These are phyloP conservation scores for Hymenochaete sp. DNA, from an alignment of 1,284 basidiomycete genomes.

Conservation along the genomic window DNA sequence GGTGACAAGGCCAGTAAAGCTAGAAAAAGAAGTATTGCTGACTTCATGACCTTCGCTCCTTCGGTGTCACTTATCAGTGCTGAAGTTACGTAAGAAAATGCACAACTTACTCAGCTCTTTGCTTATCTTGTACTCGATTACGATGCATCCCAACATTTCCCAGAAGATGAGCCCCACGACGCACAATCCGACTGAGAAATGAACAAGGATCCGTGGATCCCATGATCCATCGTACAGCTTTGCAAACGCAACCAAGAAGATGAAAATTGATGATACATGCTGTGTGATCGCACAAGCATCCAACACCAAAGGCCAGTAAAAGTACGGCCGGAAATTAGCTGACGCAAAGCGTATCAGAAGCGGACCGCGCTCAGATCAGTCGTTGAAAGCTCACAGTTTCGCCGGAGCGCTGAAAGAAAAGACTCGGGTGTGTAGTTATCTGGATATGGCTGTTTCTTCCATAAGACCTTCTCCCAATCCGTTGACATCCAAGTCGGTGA, in stretches of 20 bases:
- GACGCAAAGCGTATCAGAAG: conserved; percentile 12
- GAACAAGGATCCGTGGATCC: conserved; percentile 63
- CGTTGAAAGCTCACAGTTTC: conserved; percentile 54
- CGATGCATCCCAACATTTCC: conserved; percentile 43
- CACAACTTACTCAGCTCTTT: conserved; percentile 10
- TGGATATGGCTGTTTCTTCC: conserved; percentile 68
- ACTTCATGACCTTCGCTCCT: conserved; percentile 65
- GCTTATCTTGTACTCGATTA: conserved; percentile 21
- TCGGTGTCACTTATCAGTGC: conserved; percentile 1
- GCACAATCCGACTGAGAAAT: conserved; percentile 54
- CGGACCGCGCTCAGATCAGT: neutral
- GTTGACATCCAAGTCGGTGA: conserved; percentile 21
- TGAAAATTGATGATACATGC: conserved; percentile 70
- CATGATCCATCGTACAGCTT: conserved; percentile 56
- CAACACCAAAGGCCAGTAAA: conserved; percentile 65
- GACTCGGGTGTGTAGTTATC: conserved; percentile 80
- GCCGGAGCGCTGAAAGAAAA: conserved; percentile 72
- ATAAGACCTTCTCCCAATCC: conserved; percentile 77
- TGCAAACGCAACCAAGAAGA: conserved; percentile 78
- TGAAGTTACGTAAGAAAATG: neutral
- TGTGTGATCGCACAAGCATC: conserved; percentile 78
- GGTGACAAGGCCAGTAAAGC: conserved; percentile 86
- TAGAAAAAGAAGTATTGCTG: conserved; percentile 78
- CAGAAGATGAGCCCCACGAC: conserved; percentile 53
- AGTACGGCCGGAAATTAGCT: conserved; percentile 74